These are phyloP conservation scores for Capsicum chinense DNA, from an alignment of 257 asterid genomes.

Conservation along the genomic window DNA sequence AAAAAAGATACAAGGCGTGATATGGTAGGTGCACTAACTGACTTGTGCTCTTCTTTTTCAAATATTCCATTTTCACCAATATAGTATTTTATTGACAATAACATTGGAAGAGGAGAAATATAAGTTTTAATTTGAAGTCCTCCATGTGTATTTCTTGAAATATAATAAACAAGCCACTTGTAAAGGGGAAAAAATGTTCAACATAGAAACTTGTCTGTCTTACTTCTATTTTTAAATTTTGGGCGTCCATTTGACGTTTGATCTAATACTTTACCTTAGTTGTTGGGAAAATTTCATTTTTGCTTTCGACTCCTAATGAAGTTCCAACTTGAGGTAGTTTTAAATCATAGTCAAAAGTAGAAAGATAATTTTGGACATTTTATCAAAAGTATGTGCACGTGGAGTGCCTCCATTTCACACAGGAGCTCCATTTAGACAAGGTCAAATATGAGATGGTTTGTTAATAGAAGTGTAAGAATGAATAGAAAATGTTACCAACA, in stretches of 20 bases:
- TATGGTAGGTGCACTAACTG: constrained; percentile 14
- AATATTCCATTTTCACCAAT: constrained; percentile 4
- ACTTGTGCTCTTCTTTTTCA: constrained; percentile 20
- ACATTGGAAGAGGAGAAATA: neutral
- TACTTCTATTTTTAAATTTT: neutral
- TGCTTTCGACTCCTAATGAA: neutral
- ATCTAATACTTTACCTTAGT: neutral
- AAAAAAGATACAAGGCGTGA: constrained; percentile 5
- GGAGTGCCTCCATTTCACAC: neutral
- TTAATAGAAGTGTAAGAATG: neutral
- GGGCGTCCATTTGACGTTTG: neutral
- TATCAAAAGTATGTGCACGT: neutral
- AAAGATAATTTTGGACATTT: neutral
- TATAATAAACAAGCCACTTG: neutral
- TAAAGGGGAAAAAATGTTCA: neutral
- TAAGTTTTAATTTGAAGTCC: neutral
- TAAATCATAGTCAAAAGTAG: neutral
- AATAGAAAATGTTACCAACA: neutral
- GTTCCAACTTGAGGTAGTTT: neutral
- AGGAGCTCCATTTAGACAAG: neutral
- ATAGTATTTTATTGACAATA: neutral
- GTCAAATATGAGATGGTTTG: neutral
- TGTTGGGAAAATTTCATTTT: neutral
- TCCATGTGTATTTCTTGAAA: neutral
- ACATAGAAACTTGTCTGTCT: neutral